These are phyloP conservation scores for Trametes gibbosa DNA, from an alignment of 768 basidiomycete species.

Conservation along the genomic window DNA sequence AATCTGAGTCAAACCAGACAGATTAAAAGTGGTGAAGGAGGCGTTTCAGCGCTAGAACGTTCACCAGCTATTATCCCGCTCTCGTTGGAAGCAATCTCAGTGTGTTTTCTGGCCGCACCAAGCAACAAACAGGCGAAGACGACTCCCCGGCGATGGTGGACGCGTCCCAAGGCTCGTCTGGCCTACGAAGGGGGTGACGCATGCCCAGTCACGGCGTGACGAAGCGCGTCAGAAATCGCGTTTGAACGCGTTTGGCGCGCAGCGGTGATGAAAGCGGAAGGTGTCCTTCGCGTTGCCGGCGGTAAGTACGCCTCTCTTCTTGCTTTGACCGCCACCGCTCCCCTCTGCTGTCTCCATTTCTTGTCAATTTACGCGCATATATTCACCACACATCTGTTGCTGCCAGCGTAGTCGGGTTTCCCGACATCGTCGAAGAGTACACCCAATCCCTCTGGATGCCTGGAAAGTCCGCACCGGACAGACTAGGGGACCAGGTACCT, in stretches of 20 bases:
- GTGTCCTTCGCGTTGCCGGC: not conserved
- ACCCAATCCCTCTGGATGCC: not conserved
- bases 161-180: too few relatives aligned
- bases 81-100: too few relatives aligned
- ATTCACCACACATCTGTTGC: not conserved
- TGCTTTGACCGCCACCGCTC: not conserved
- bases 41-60: too few relatives aligned
- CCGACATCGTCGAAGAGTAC: not conserved
- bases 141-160: too few relatives aligned
- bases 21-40: too few relatives aligned
- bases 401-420: not conserved
- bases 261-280: not conserved
- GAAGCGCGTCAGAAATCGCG: constrained; percentile 5
- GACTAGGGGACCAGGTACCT: not conserved
- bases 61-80: too few relatives aligned
- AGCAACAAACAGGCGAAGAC: too few relatives aligned
- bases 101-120: too few relatives aligned
- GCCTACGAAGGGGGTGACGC: too few relatives aligned
- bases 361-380: not conserved
- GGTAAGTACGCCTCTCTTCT: too few relatives aligned
- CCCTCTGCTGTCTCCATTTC: not conserved
- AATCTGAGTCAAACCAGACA: too few relatives aligned
- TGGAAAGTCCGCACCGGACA: not conserved
- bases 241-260: constrained; percentile 13
- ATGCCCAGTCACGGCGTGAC: constrained; percentile 13